A percentile compares a stretch with the other conserved stretches of the same genome.
These are phyloP conservation scores for Candida andamanensis DNA, from an alignment of 805 yeast genomes.

Conservation along the genomic window DNA sequence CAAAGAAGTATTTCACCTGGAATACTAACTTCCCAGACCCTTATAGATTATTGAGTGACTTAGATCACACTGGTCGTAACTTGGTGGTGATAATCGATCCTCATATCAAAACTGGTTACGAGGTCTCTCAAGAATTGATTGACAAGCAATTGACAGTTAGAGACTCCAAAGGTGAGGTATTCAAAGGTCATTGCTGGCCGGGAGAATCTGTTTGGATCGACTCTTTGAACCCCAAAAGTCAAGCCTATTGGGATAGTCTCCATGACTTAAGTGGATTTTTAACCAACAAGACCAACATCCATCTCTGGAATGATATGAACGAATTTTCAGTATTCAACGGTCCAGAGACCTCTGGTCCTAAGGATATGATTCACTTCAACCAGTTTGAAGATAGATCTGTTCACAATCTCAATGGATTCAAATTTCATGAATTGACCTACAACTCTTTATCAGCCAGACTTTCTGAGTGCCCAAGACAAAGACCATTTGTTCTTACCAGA, in stretches of 20 bases:
- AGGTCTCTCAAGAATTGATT: constrained; percentile 51
- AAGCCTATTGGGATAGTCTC: constrained; percentile 53
- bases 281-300: constrained; percentile 57
- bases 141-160: constrained; percentile 42
- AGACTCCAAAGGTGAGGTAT: constrained; percentile 44
- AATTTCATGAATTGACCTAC: constrained; percentile 77
- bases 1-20: constrained; percentile 92
- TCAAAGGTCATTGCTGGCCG: constrained; percentile 95
- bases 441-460: constrained; percentile 55
- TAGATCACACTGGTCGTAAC: constrained; percentile 72
- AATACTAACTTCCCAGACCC: constrained; percentile 72
- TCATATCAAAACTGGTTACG: constrained; percentile 71
- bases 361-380: constrained; percentile 72
- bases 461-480: constrained; percentile 34
- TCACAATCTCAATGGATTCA: constrained; percentile 79
- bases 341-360: constrained; percentile 88
- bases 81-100: constrained; percentile 88
- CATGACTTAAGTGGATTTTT: constrained; percentile 42
- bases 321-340: constrained; percentile 96
- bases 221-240: constrained; percentile 61
- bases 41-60: constrained; percentile 53
- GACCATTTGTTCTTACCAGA: constrained; percentile 88
- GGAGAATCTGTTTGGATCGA: constrained; percentile 96
- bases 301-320: constrained; percentile 97
- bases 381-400: constrained; percentile 87